Percentiles rank a stretch among this genome's conserved stretches.
These are phyloP conservation scores for Phlyctochytrium planicorne DNA, from an alignment of 192 early-diverging fungal species.

Conservation along the genomic window DNA sequence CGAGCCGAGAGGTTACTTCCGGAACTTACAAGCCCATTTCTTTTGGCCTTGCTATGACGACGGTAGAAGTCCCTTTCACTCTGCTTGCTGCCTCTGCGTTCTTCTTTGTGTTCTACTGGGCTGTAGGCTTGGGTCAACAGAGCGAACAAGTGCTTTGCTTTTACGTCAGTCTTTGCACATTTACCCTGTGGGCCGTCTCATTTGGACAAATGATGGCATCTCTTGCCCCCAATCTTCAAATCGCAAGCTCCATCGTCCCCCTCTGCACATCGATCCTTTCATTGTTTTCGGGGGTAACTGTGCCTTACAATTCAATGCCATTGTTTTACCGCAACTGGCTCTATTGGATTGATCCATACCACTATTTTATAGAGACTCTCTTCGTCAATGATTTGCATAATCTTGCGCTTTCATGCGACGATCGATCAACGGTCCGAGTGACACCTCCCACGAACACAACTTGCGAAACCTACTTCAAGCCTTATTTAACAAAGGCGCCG, in stretches of 20 bases:
- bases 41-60: constrained; percentile 59
- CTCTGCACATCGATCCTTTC: constrained; percentile 65
- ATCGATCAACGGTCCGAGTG: neutral
- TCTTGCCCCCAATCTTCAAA: constrained; percentile 55
- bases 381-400: constrained; percentile 16
- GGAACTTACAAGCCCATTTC: constrained; percentile 70
- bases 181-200: constrained; percentile 65
- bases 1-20: constrained; percentile 64
- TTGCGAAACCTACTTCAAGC: constrained; percentile 14
- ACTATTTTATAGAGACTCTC: constrained; percentile 21
- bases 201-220: constrained; percentile 73
- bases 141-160: constrained; percentile 59
- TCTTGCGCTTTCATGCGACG: constrained; percentile 7
- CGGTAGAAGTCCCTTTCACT: constrained; percentile 72
- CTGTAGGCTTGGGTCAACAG: constrained; percentile 55
- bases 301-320: constrained; percentile 32
- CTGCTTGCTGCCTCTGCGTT: constrained; percentile 60
- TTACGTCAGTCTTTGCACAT: constrained; percentile 48
- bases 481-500: constrained; percentile 11
- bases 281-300: constrained; percentile 73
- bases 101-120: constrained; percentile 77
- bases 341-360: constrained; percentile 28
- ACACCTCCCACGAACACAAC: constrained; percentile 4
- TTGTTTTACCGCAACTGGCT: constrained; percentile 17
- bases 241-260: constrained; percentile 65